Evolutionary conservation across 2,329 filamentous ascomycete genomes (phyloP).

Genomic region (Clonostachys byssicola): DNA sequence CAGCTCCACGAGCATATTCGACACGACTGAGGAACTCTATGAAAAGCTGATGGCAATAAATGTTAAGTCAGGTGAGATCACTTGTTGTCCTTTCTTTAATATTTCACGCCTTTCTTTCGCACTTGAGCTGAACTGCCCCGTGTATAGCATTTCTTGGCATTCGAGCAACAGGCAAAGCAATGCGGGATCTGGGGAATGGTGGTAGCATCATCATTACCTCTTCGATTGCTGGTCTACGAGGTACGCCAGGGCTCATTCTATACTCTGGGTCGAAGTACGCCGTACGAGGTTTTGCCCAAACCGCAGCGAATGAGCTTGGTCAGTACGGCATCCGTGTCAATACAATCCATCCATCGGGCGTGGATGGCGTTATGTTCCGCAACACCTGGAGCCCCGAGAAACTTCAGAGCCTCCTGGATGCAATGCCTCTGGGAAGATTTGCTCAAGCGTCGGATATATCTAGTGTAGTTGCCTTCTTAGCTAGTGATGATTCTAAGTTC

Average conservation of each 20-base stretch:
- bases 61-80: neutral
- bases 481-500: neutral
- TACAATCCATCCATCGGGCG: neutral
- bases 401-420: neutral
- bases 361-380: neutral
- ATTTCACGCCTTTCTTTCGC: no score
- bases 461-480: neutral
- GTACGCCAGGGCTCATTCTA: neutral
- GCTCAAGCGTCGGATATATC: neutral
- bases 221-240: neutral
- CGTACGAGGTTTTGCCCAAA: slow-evolving; percentile 1
- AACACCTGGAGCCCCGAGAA: neutral
- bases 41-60: neutral
- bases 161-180: neutral
- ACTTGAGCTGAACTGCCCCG: no score
- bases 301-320: neutral
- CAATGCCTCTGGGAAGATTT: neutral
- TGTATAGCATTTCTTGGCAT: neutral
- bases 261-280: slow-evolving; percentile 2
- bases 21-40: neutral
- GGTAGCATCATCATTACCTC: neutral
- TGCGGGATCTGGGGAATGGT: neutral
- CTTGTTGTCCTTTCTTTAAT: no score
- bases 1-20: neutral
- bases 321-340: neutral